These are phyloP conservation scores for Phytophthora pseudosyringae DNA, from an alignment of 352 stramenopile species.

Conservation along the genomic window DNA sequence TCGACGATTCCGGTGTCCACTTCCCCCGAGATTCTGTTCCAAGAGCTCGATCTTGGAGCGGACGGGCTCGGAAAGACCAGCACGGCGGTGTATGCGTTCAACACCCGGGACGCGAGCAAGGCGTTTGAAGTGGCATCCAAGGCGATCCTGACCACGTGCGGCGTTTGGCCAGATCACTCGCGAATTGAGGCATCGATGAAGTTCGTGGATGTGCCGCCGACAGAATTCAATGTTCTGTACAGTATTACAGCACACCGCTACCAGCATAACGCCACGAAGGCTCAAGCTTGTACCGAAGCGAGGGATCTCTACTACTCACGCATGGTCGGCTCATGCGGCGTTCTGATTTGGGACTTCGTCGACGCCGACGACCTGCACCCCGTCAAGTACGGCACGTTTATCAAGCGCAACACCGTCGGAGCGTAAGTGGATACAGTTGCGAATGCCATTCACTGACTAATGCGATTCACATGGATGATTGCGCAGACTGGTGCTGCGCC, in stretches of 20 bases:
- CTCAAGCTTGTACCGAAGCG: slow-evolving; percentile 29
- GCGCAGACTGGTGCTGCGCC: slow-evolving; percentile 29
- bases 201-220: slow-evolving; percentile 27
- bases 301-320: slow-evolving; percentile 40
- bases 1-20: slow-evolving; percentile 30
- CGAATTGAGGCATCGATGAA: slow-evolving; percentile 26
- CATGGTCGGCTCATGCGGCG: slow-evolving; percentile 32
- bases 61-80: slow-evolving; percentile 41
- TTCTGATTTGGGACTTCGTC: slow-evolving; percentile 54
- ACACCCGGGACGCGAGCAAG: slow-evolving; percentile 32
- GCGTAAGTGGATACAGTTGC: slow-evolving; percentile 29
- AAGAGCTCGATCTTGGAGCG: slow-evolving; percentile 31
- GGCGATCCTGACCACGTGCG: slow-evolving; percentile 31
- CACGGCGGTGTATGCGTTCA: slow-evolving; percentile 45
- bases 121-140: slow-evolving; percentile 35
- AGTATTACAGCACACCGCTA: slow-evolving; percentile 31
- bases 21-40: slow-evolving; percentile 42
- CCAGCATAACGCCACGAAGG: slow-evolving; percentile 23
- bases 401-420: slow-evolving; percentile 43
- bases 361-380: slow-evolving; percentile 49
- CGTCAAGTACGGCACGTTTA: slow-evolving; percentile 25
- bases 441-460: not conserved
- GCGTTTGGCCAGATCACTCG: slow-evolving; percentile 41
- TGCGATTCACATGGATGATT: not conserved
- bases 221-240: slow-evolving; percentile 36